These are phyloP conservation scores for Paramyrothecium sp. DNA, from an alignment of 2,329 filamentous ascomycete species.

Conservation along the genomic window DNA sequence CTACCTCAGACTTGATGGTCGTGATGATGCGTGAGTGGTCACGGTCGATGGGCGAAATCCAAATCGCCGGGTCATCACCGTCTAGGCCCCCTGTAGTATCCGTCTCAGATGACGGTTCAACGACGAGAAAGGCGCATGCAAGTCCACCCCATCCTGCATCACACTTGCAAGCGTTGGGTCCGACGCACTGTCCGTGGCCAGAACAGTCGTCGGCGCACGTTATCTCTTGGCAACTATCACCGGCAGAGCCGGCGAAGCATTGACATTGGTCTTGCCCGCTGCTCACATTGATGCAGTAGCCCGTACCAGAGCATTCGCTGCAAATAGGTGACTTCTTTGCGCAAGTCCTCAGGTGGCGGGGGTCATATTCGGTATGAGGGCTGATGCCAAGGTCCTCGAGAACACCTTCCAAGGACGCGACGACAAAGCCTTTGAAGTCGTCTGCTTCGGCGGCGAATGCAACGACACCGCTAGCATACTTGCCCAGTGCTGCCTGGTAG, in stretches of 20 bases:
- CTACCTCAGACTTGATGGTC: slow-evolving; percentile 48
- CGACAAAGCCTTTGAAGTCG: slow-evolving; percentile 34
- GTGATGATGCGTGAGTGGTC: slow-evolving; percentile 48
- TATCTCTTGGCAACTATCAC: slow-evolving; percentile 29
- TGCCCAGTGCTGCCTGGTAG: slow-evolving; percentile 32
- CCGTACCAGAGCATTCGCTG: slow-evolving; percentile 31
- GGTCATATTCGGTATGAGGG: slow-evolving; percentile 36
- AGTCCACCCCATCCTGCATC: slow-evolving; percentile 41
- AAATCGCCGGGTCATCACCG: slow-evolving; percentile 47
- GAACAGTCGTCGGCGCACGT: slow-evolving; percentile 40
- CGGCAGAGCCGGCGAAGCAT: slow-evolving; percentile 43
- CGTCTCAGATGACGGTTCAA: slow-evolving; percentile 39
- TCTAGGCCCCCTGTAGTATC: slow-evolving; percentile 38
- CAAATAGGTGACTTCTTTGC: slow-evolving; percentile 25
- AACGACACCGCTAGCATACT: slow-evolving; percentile 36
- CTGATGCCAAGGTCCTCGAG: slow-evolving; percentile 30
- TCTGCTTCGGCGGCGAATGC: slow-evolving; percentile 40
- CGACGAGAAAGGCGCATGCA: slow-evolving; percentile 42
- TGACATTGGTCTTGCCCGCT: slow-evolving; percentile 24
- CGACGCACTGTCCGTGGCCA: slow-evolving; percentile 37
- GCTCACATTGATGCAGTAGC: slow-evolving; percentile 30
- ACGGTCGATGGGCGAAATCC: slow-evolving; percentile 39
- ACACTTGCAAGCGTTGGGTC: slow-evolving; percentile 39
- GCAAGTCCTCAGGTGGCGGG: slow-evolving; percentile 21
- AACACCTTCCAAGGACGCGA: slow-evolving; percentile 33